Base-by-base conservation (phyloP, 345 rosid genomes). In the Corchorus olitorius region DNA sequence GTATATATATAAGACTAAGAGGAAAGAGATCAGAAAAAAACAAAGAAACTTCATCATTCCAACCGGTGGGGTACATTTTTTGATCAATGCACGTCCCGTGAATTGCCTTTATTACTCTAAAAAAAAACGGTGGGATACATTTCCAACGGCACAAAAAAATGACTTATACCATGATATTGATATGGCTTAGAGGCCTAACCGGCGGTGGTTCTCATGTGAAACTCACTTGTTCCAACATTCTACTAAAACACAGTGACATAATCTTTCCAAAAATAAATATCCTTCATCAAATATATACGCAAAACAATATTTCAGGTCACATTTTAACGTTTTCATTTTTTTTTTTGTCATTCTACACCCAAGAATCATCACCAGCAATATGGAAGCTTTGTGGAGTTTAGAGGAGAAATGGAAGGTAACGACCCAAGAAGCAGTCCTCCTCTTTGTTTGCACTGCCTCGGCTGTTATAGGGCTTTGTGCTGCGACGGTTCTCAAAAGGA, bases 381-480 rank as follows among this genome's bases (percentile, higher is more conserved):
- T 92, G 97, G 97, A 91, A 81, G 97, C 90, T 41, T 49, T 91
- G 77, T 86, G 93, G 94, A 86, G 77, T 68, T 27, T 88, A 15
- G 97, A 92, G 72, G 92, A 92, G 19, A 87, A 84, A 80, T 86
- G 84, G 84, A 90, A 88, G 75, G 81, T 92, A 54, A 86, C 92
- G 4, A 91, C 94, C 1, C 79, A 60, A 60, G 84, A 83, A 79
- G 88, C 93, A 6, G 41, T 86, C 37, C 63, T 86, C 64, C 69
- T 94, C 45, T 77, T 91, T n/a, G 84, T 77, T 22, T 91, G 87
- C 76, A 50, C 81, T 15, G 86, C 89, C 0, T 48, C 86, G 15
- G 86, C 82, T 0, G 81, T 89, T 13, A 65, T 87, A 8, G 89
- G 83, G 6, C 81, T 94, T 16, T 87, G 92, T 80, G 74, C 75